Conservation (phyloP, 2,329 filamentous ascomycete species). For the Talaromyces sp. region DNA sequence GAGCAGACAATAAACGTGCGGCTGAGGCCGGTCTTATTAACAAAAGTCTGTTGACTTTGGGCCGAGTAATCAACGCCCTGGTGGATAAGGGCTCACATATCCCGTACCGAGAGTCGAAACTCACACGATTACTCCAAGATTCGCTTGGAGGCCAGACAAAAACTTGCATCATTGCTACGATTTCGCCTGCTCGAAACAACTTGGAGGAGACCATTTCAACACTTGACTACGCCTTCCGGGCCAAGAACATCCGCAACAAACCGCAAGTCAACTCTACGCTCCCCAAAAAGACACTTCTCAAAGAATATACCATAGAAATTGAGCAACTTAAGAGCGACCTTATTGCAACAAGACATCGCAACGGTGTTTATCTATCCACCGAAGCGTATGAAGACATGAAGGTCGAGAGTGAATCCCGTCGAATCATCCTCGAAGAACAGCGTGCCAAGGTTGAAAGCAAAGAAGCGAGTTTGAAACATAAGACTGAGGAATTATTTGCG, state of each 20-base stretch:
- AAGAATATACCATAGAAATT: conserved; percentile 87
- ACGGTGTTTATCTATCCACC: conserved; percentile 88
- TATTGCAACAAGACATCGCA: conserved; percentile 85
- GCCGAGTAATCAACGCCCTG: conserved; percentile 93
- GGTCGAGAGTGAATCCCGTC: conserved; percentile 83
- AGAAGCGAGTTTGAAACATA: conserved; percentile 85
- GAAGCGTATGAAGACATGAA: conserved; percentile 89
- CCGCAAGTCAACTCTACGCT: conserved; percentile 90
- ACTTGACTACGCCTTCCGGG: conserved; percentile 92
- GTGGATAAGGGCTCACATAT: conserved; percentile 89
- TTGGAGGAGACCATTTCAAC: conserved; percentile 98
- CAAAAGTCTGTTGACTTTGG: conserved; percentile 91
- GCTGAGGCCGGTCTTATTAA: conserved; percentile 96
- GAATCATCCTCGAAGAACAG: conserved; percentile 90
- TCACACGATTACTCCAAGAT: conserved; percentile 91
- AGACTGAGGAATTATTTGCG: conserved; percentile 85
- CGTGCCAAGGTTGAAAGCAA: conserved; percentile 86
- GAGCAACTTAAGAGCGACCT: conserved; percentile 92
- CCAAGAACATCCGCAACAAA: conserved; percentile 98
- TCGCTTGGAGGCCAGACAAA: conserved; percentile 93
- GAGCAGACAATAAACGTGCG: conserved; percentile 95
- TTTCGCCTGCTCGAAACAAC: conserved; percentile 92
- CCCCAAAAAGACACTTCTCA: conserved; percentile 86
- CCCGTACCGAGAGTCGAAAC: conserved; percentile 87
- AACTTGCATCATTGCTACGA: conserved; percentile 96